Evolutionary conservation across 2,329 filamentous ascomycete genomes (phyloP), one percentile per base, ranked within the genome.

Genomic region (Xylaria sp.): DNA sequence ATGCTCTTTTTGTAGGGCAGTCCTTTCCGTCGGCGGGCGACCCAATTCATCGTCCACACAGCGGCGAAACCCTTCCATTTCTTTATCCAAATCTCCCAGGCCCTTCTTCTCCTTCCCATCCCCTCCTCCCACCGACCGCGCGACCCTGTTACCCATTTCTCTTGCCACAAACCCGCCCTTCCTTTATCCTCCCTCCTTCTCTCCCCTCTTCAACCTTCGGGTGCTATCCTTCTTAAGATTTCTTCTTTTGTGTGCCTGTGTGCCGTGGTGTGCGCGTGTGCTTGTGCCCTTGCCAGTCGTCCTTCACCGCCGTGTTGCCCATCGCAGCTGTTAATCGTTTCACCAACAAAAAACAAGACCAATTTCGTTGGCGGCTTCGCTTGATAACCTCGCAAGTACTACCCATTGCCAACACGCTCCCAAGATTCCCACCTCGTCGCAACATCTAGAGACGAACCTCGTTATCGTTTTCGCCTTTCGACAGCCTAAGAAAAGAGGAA

Each of bases 191-290:
- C 70, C 73, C 72, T 72, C 64, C 61, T 63, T 58, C 70, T 69
- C n/a, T 64, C 73, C 73, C 75, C 73, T 77, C 73, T 77, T 73
- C 61, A 73, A 65, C 75, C 73, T 74, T 75, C 76, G 73, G 76
- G 74, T 77, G 71, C 74, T 75, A 74, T 77, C 74, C 69, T 74
- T 71, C 73, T 75, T 73, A 70, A 73, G 67, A 69, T 69, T 72
- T 69, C 65, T 71, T 68, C 68, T 68, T 73, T 73, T 73, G 66
- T 74, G 71, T 72, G 71, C 72, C 65, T 74, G 71, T 71, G 67
- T 69, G 69, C 67, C 67, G 67, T 66, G 69, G 70, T 68, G 69
- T 68, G 71, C 60, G 50, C 61, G 36, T 63, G 61, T 64, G 50
- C 61, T 44, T 51, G 64, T 63, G 63, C 64, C 65, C 66, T 56